Conservation (phyloP, 441 rosid genomes). For the Eruca vesicaria region DNA sequence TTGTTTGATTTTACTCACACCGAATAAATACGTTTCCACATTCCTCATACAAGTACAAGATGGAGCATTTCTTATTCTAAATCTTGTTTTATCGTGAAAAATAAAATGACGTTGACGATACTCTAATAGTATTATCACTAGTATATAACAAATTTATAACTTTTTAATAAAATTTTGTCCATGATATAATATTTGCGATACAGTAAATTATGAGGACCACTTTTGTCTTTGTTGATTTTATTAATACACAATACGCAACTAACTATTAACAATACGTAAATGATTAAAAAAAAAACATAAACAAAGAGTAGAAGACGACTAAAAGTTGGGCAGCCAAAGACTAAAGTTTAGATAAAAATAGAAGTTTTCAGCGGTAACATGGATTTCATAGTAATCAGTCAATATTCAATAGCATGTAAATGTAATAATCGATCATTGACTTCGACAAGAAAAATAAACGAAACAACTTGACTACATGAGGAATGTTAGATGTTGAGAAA, state of each 20-base stretch:
- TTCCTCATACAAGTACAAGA: too few species aligned
- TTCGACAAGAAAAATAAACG: constrained; percentile 14
- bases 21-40: too few species aligned
- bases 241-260: constrained; percentile 1
- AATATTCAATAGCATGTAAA: constrained; percentile 10
- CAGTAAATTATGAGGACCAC: too few species aligned
- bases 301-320: neutral
- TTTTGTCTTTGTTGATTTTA: neutral
- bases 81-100: too few species aligned
- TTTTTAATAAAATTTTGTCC: neutral
- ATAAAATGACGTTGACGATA: too few species aligned
- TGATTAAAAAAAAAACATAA: neutral
- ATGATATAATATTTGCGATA: too few species aligned
- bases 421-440: constrained; percentile 17
- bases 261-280: neutral
- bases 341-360: neutral
- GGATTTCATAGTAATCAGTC: constrained; percentile 4
- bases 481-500: constrained; percentile 6
- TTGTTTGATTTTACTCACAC: too few species aligned
- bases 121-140: too few species aligned
- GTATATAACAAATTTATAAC: too few species aligned
- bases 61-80: too few species aligned
- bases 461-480: constrained; percentile 25
- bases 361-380: neutral
- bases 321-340: neutral